Conservation (phyloP, 306 rosid species). For the Clitoria ternatea region DNA sequence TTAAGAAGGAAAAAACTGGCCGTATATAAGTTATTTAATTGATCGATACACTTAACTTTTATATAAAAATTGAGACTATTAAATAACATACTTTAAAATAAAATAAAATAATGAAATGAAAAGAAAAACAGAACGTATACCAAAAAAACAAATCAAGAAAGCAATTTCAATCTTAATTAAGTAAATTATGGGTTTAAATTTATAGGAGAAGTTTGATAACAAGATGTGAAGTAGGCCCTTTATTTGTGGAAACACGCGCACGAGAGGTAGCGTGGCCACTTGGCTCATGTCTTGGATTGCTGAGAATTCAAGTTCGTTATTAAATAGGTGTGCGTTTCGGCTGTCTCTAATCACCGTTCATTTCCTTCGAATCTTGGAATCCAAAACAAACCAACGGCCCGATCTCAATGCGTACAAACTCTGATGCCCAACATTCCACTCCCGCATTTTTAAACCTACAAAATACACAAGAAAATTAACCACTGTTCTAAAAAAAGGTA, state of each 20-base stretch:
- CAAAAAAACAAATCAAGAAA: no score
- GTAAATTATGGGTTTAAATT: neutral
- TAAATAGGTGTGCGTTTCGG: constrained; percentile 34
- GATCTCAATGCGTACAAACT: constrained; percentile 19
- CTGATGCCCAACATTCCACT: constrained; percentile 23
- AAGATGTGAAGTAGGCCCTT: neutral
- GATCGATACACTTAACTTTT: no score
- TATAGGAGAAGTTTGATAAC: constrained; percentile 11
- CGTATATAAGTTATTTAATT: no score
- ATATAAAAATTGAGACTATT: no score
- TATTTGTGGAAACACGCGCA: constrained; percentile 8
- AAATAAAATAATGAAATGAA: neutral
- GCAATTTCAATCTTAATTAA: constrained; percentile 19
- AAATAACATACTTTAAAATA: no score
- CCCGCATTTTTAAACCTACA: neutral
- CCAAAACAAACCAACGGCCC: constrained; percentile 21
- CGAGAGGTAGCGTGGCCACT: neutral
- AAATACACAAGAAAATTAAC: neutral
- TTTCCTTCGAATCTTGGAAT: neutral
- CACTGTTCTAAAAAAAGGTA: no score
- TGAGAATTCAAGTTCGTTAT: constrained; percentile 26
- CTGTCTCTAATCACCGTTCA: constrained; percentile 18
- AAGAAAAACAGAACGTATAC: no score
- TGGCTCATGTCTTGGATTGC: constrained; percentile 9
- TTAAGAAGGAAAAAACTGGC: no score